These are phyloP conservation scores for Aspergillus transmontanensis DNA, from an alignment of 2,329 filamentous ascomycete genomes.

Conservation along the genomic window DNA sequence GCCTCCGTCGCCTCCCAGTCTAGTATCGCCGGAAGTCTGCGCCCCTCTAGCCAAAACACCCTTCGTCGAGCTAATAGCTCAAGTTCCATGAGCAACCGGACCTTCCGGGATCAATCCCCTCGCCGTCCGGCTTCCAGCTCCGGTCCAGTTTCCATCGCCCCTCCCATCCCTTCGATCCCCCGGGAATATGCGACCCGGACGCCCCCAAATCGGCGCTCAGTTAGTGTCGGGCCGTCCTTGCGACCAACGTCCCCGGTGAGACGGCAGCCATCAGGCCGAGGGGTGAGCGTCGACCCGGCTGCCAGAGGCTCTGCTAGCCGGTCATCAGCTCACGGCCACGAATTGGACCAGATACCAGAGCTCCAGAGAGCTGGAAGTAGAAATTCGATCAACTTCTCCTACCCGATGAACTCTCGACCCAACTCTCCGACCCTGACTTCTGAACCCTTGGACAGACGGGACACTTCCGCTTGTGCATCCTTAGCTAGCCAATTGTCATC, in stretches of 20 bases:
- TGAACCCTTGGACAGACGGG: conserved; percentile 20
- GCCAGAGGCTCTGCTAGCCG: conserved; percentile 20
- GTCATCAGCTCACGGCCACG: conserved; percentile 16
- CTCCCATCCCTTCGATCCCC: conserved; percentile 77
- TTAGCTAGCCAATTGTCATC: conserved; percentile 27
- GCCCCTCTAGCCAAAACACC: conserved; percentile 41
- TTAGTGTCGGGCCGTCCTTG: conserved; percentile 54
- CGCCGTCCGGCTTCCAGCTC: conserved; percentile 47
- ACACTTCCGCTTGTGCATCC: conserved; percentile 18
- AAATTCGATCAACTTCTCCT: conserved; percentile 53
- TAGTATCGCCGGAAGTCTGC: conserved; percentile 49
- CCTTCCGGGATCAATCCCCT: conserved; percentile 78
- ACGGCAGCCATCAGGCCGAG: conserved; percentile 37
- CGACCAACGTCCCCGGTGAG: conserved; percentile 51
- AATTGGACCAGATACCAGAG: conserved; percentile 35
- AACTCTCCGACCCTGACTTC: conserved; percentile 39
- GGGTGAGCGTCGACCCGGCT: conserved; percentile 43
- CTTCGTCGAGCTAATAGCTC: conserved; percentile 70
- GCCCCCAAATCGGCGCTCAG: conserved; percentile 44
- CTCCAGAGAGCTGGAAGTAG: conserved; percentile 44
- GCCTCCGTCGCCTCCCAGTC: conserved; percentile 70
- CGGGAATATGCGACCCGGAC: conserved; percentile 44
- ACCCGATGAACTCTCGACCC: conserved; percentile 45
- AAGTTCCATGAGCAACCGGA: conserved; percentile 84
- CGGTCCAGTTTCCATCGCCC: conserved; percentile 54